Conservation (phyloP, 2,329 filamentous ascomycete species). For the Phaeosphaeriaceae sp. region DNA sequence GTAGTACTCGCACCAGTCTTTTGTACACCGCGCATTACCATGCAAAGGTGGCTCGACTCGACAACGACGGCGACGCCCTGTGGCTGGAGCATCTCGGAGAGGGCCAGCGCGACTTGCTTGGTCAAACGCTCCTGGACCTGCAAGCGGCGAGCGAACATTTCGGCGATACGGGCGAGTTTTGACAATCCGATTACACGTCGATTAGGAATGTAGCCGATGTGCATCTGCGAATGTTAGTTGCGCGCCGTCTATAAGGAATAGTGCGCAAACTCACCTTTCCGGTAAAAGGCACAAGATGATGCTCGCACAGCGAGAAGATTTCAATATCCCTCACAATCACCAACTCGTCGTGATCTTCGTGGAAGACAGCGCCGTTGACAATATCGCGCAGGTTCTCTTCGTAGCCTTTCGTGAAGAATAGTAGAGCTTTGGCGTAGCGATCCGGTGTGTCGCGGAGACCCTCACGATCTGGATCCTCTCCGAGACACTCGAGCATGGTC, state of each 20-base stretch:
- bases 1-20: conserved; percentile 88
- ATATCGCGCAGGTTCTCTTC: conserved; percentile 92
- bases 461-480: conserved; percentile 70
- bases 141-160: conserved; percentile 92
- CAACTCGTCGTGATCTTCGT: conserved; percentile 95
- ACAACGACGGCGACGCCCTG: conserved; percentile 97
- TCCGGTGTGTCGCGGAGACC: conserved; percentile 73
- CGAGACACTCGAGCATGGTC: conserved; percentile 70
- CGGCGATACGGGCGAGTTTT: conserved; percentile 92
- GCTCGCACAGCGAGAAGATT: conserved; percentile 92
- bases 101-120: conserved; percentile 92
- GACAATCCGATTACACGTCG: conserved; percentile 93
- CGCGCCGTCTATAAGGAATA: not conserved
- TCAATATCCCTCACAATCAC: conserved; percentile 99
- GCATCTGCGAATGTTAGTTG: conserved; percentile 70
- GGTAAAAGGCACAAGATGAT: conserved; percentile 94
- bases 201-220: conserved; percentile 96
- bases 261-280: conserved; percentile 72
- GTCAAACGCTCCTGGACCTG: conserved; percentile 97
- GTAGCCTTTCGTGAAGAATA: conserved; percentile 96
- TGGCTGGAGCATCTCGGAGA: conserved; percentile 90
- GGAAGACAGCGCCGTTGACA: conserved; percentile 92
- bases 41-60: conserved; percentile 95
- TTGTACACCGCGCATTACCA: conserved; percentile 98
- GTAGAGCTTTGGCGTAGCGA: conserved; percentile 92